Base-by-base conservation (phyloP, 2,329 filamentous ascomycete genomes). In the Graphilbum ipis-grandicollis region DNA sequence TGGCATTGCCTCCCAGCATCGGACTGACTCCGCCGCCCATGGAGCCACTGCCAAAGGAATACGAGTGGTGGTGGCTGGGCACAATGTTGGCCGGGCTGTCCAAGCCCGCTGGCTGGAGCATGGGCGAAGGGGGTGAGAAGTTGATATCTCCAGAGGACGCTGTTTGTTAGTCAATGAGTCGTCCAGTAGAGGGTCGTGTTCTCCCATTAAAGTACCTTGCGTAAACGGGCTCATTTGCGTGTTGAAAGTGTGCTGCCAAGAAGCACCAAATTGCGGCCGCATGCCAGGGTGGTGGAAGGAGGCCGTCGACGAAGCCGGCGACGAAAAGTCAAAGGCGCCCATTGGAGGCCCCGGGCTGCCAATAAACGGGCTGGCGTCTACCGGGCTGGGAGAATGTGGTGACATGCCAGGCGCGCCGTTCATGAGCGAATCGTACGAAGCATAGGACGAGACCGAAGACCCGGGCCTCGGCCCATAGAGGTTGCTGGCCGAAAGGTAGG, bases 41-140 rank as follows among this genome's bases (percentile, higher is more conserved):
- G 3, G 36, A 38, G 3, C 29, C 39, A 10, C 41, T 26, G n/a
- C n/a, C n/a, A n/a, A 39, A 43, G 10, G 43, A 41, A 30, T 39
- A 41, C 15, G 43, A 38, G 19, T 40, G 33, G 15, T 46, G 38
- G 34, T 39, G 40, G 15, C 31, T 23, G 1, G 45, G 33, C 9
- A 45, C 19, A 15, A 46, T 45, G 33, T 41, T 43, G 21, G 45
- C 41, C 3, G 45, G 38, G 2, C 41, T 40, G 2, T 40, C 43
- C 8, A 46, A 35, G 2, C 40, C 35, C n/a, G 43, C 29, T 9
- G 31, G 21, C 2, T 40, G 29, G 28, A 40, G 38, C 21, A 46
- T 43, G 18, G 46, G 44, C 4, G 45, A 47, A 13, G 45, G 44
- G 1, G 45, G 46, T 10, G 45, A 46, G 26, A 45, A 48, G 37